phyloP scores from a whole-genome alignment of 1,284 basidiomycete genomes.

The Cutaneotrichosporon sp. region DNA sequence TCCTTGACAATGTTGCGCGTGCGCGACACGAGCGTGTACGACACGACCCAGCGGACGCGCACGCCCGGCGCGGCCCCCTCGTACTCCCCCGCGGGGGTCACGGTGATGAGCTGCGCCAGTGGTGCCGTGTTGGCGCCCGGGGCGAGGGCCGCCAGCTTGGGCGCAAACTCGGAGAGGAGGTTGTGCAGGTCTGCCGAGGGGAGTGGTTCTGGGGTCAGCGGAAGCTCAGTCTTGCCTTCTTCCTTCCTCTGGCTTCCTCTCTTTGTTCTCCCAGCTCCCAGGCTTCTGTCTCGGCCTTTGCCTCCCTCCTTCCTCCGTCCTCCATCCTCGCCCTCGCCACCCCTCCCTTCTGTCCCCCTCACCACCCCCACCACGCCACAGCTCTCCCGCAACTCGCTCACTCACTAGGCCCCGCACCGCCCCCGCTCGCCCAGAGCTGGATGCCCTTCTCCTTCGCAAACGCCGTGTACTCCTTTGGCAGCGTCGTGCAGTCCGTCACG shows the following conservation, averaged over 20 bases:
- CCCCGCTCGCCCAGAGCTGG: constrained; percentile 52
- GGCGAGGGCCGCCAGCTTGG: constrained; percentile 20
- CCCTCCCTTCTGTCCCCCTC: too few species aligned
- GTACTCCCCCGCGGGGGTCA: constrained; percentile 35
- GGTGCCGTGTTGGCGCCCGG: constrained; percentile 9
- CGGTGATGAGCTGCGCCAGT: constrained; percentile 24
- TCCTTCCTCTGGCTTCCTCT: too few species aligned
- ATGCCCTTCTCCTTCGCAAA: constrained; percentile 44
- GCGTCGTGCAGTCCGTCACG: constrained; percentile 51
- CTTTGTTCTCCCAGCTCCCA: not conserved
- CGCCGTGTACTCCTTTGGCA: constrained; percentile 43
- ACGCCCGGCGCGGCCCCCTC: constrained; percentile 31
- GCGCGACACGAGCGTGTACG: constrained; percentile 50
- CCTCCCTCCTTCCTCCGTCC: too few species aligned
- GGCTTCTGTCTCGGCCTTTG: not conserved
- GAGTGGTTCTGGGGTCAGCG: constrained; percentile 43
- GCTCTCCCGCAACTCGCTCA: not conserved
- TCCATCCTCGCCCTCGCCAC: too few species aligned
- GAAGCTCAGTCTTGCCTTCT: not conserved
- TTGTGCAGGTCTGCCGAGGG: constrained; percentile 52
- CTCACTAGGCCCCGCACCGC: constrained; percentile 47
- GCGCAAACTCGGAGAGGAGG: constrained; percentile 46
- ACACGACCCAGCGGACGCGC: constrained; percentile 46
- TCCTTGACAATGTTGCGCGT: constrained; percentile 50
- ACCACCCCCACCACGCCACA: not conserved